phyloP scores from a whole-genome alignment of 225 moss, liverwort and hornwort species.

The Asterella californica region DNA sequence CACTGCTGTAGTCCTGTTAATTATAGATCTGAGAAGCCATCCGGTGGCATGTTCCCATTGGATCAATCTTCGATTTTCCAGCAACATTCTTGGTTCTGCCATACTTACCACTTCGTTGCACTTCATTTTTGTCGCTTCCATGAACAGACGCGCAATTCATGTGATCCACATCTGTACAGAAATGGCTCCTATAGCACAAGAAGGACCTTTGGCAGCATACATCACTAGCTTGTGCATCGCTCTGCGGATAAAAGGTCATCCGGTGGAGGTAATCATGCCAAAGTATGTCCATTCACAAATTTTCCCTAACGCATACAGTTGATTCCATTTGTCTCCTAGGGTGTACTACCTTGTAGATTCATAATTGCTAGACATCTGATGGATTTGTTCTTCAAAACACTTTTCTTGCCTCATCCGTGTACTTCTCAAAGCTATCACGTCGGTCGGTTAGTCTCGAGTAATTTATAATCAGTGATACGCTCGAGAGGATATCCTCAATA shows the following conservation, averaged over 20 bases:
- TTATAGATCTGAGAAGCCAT: background rate
- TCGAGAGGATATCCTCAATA: background rate
- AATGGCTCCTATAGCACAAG: slow-evolving; percentile 57
- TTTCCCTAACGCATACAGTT: background rate
- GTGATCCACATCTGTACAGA: slow-evolving; percentile 69
- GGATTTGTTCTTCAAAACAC: too few species aligned
- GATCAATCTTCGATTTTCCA: too few species aligned
- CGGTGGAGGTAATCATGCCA: slow-evolving; percentile 77
- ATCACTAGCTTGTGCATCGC: slow-evolving; percentile 53
- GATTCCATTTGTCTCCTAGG: background rate
- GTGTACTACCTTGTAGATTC: background rate
- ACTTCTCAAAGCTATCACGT: too few species aligned
- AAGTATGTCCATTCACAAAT: slow-evolving; percentile 47
- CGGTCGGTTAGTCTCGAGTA: background rate
- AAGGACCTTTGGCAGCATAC: slow-evolving; percentile 44
- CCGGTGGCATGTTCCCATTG: background rate
- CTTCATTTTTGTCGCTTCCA: slow-evolving; percentile 12
- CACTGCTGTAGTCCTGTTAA: background rate
- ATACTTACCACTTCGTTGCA: background rate
- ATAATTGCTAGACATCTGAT: background rate
- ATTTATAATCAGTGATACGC: background rate
- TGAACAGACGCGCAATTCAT: slow-evolving; percentile 51
- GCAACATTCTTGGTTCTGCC: too few species aligned
- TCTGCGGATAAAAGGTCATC: slow-evolving; percentile 59
- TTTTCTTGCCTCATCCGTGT: too few species aligned